These are phyloP conservation scores for Phaeotremella fagi DNA, from an alignment of 768 basidiomycete species.

Conservation along the genomic window DNA sequence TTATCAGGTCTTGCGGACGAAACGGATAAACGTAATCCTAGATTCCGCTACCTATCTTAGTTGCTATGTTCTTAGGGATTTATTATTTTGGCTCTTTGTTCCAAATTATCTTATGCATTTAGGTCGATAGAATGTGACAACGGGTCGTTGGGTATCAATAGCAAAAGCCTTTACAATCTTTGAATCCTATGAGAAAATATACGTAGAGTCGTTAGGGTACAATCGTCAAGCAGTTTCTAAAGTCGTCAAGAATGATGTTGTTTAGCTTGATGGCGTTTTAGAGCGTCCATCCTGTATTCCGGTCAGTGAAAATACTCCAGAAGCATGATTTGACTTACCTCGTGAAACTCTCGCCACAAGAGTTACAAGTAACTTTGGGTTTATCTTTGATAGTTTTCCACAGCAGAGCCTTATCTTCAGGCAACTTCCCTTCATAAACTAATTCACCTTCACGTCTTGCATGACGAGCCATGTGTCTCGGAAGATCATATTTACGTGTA, in stretches of 20 bases:
- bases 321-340: conserved; percentile 20
- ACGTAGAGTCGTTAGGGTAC: background rate
- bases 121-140: no score
- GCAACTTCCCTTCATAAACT: conserved; percentile 35
- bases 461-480: conserved; percentile 43
- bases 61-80: no score
- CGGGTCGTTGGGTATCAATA: no score
- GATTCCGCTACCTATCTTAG: no score
- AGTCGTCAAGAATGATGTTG: conserved; percentile 26
- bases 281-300: conserved; percentile 34
- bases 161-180: no score
- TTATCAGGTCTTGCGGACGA: no score
- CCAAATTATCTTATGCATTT: no score
- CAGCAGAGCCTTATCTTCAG: conserved; percentile 36
- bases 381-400: conserved; percentile 43
- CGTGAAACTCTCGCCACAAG: conserved; percentile 41
- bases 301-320: background rate
- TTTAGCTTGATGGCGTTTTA: conserved; percentile 42
- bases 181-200: no score
- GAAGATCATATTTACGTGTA: conserved; percentile 42
- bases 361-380: conserved; percentile 35
- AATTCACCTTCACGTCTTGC: conserved; percentile 41
- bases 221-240: background rate
- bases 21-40: no score
- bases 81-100: no score